phyloP scores from a whole-genome alignment of 2,329 filamentous ascomycete species.

The Daldinia eschscholtzii region DNA sequence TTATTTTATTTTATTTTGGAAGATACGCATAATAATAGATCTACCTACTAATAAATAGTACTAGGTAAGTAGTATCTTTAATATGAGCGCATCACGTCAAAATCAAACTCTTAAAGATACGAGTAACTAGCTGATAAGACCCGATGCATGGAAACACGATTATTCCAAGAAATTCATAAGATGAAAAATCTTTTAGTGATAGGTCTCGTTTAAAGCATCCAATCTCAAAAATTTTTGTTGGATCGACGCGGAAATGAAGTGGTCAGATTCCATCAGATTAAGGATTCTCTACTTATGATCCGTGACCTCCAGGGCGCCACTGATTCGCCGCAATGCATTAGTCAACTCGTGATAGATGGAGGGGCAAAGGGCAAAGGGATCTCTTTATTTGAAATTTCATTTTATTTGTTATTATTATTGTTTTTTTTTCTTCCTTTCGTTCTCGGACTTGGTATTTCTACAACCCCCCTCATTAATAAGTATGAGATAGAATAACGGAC shows the following conservation, averaged over 20 bases:
- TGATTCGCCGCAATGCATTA: conserved; percentile 1
- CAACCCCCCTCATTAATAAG: not conserved
- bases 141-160: not conserved
- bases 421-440: not conserved
- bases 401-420: no score
- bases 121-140: not conserved
- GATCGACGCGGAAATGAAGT: conserved; percentile 29
- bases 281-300: conserved; percentile 22
- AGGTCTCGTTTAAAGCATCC: conserved; percentile 12
- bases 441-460: not conserved
- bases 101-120: not conserved
- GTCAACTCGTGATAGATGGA: conserved; percentile 15
- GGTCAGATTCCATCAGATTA: conserved; percentile 30
- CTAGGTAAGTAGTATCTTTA: not conserved
- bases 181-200: conserved; percentile 5
- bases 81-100: not conserved
- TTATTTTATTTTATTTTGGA: not conserved
- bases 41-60: no score
- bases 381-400: no score
- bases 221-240: conserved; percentile 20
- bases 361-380: conserved; percentile 5
- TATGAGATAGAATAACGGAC: not conserved
- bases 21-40: not conserved
- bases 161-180: not conserved
- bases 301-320: conserved; percentile 12